These are phyloP conservation scores for Myxozyma neotropica DNA, from an alignment of 805 yeast species.

Conservation along the genomic window DNA sequence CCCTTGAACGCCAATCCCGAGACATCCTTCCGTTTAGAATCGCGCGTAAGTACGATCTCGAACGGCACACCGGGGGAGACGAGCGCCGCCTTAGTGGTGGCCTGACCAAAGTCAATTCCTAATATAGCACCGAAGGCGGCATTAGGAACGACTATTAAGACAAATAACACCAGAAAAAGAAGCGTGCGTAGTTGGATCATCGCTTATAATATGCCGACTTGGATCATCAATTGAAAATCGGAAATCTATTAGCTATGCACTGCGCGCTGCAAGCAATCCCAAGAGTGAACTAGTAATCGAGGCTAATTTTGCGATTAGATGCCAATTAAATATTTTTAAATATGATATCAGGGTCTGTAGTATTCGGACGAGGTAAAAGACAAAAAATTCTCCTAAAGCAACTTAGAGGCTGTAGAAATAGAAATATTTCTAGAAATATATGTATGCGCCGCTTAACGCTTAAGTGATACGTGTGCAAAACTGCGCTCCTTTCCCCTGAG, in stretches of 20 bases:
- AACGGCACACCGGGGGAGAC: slow-evolving; percentile 90
- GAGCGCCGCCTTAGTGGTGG: slow-evolving; percentile 80
- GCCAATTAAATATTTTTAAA: no score
- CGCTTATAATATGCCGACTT: no score
- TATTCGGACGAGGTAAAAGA: background rate
- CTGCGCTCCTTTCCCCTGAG: background rate
- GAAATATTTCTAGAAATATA: background rate
- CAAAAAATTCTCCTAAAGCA: background rate
- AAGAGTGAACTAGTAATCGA: no score
- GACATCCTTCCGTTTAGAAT: slow-evolving; percentile 86
- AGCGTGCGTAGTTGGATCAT: slow-evolving; percentile 1
- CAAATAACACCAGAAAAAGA: background rate
- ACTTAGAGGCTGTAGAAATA: background rate
- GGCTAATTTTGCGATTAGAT: background rate
- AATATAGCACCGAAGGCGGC: slow-evolving; percentile 56
- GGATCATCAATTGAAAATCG: slow-evolving; percentile 4
- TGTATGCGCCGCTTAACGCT: background rate
- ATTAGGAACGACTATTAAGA: slow-evolving; percentile 3
- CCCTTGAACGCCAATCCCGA: slow-evolving; percentile 71
- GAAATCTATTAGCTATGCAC: no score
- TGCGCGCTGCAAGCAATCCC: no score
- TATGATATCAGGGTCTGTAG: background rate
- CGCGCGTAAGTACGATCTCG: slow-evolving; percentile 85
- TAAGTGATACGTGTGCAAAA: slow-evolving; percentile 2
- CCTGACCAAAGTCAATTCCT: slow-evolving; percentile 89